Base-by-base conservation (phyloP, 805 yeast genomes). In the Debaryomyces prosopidis region DNA sequence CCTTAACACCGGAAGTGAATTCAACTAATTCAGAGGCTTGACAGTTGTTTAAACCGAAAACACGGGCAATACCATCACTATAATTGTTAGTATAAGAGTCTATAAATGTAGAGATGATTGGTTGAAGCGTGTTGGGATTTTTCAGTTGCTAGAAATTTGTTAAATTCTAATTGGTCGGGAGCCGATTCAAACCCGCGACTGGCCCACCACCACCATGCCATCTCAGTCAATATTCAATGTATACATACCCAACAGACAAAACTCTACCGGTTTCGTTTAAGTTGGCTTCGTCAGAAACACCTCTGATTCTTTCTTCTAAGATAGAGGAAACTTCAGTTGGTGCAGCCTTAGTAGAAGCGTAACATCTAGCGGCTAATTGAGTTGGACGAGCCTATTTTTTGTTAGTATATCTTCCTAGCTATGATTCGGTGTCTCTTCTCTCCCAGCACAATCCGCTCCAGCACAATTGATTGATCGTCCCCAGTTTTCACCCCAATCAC, bases 61-160 rank as follows among this genome's bases (percentile, higher is more conserved):
- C 96, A 85, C 98, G 95, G 75, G 99, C 99, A 73, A 94, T 94
- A 94, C 99, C 99, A 79, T 94, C 99, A 87, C 99, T 84, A 66
- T 12, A 55, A 27, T 46, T 42, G 33, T 30, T 30, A 30, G 33
- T 30, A 30, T 30, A 30, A 30, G 33, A n/a, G 16, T 30, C 14
- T 30, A 46, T 16, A 3, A 20, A 19, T 40, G 27, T 18, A n/a
- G 31, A 20, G n/a, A 10, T 27, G 18, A 17, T 43, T 28, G 42
- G 40, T 30, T 40, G 27, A 32, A 28, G 5, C 14, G 33, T 14
- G 33, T 7, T 30, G 33, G 33, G 33, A 17, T 34, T 34, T 34
- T 18, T 34, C 37, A 36, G 12, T 36, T 14, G 11, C 12, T 34
- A 10, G 17, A 19, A 17, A 18, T 18, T 34, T 17, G 6, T 12